Evolutionary conservation across 2,329 filamentous ascomycete genomes (phyloP), one percentile per base, ranked within the genome.

Genomic region (Herpotrichia juniperi): DNA sequence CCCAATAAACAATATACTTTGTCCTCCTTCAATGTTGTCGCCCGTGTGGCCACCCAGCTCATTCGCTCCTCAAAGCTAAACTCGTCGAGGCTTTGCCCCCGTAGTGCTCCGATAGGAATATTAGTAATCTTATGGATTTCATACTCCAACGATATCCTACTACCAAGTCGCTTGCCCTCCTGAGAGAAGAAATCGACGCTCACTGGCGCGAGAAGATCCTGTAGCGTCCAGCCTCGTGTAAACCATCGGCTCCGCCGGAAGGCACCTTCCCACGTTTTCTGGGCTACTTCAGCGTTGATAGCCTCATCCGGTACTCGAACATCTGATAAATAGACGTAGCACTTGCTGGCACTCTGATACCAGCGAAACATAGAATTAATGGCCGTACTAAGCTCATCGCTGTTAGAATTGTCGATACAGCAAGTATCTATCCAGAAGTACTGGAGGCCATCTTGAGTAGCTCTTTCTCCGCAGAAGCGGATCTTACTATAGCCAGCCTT

Each of bases 1-100:
- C 64, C 64, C 16, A 64, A 51, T 30, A 68, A 48, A 35, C 57
- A 66, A 28, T 66, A 67, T 3, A 56, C 58, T 37, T 42, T 56
- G 30, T 68, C 64, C 42, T 68, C 63, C 12, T 59, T 50, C 11
- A 48, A 1, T 25, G 54, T 63, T 10, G 64, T 67, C 22, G 43
- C 45, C n/a, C 67, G 59, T n/a, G 19, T 40, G 3, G 55, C 57
- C 10, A 55, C 58, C 67, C 66, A 70, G 14, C 51, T 58, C 48
- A 66, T 55, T 48, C 61, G 52, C 25, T 64, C 53, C 6, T 60
- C 50, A 26, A 66, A 42, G 32, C 53, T 61, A 9, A 50, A 50
- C 21, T 56, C 35, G 10, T 43, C 21, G 17, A 59, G 57, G 35
- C 31, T 22, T 9, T 34, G n/a, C 35, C 24, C 34, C 35, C 19